Evolutionary conservation across 2,329 filamentous ascomycete species (phyloP).

Genomic region (Passalora sequoiae): DNA sequence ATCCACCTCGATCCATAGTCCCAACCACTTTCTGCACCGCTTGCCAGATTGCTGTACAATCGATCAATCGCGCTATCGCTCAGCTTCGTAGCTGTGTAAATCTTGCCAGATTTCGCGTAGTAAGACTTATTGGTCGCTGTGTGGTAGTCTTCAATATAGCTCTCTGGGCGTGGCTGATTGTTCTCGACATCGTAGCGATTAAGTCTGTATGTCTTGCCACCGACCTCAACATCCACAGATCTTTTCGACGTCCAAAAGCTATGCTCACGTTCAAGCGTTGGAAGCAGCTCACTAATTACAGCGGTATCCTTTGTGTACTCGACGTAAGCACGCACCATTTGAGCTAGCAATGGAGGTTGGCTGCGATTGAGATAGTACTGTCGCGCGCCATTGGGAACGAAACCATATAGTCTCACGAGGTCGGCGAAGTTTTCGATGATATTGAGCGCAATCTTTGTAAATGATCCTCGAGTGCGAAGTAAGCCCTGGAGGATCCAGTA

Average conservation of each 20-base stretch:
- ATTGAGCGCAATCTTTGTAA: constrained; percentile 59
- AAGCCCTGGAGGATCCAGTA: constrained; percentile 37
- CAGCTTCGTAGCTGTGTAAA: constrained; percentile 52
- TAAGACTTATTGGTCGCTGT: constrained; percentile 63
- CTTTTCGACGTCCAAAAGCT: constrained; percentile 60
- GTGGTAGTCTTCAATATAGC: constrained; percentile 60
- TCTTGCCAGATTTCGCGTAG: constrained; percentile 53
- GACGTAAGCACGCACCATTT: constrained; percentile 62
- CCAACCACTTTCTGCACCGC: constrained; percentile 62
- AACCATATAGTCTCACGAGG: constrained; percentile 59
- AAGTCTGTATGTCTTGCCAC: constrained; percentile 47
- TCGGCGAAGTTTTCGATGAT: constrained; percentile 67
- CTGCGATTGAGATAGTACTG: constrained; percentile 64
- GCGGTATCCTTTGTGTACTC: constrained; percentile 60
- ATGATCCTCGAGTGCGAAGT: constrained; percentile 59
- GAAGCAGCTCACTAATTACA: constrained; percentile 56
- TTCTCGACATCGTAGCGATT: constrained; percentile 60
- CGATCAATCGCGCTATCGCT: constrained; percentile 49
- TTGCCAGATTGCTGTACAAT: constrained; percentile 59
- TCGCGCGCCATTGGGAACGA: constrained; percentile 64
- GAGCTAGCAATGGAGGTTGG: constrained; percentile 60
- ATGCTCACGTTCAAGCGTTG: constrained; percentile 59
- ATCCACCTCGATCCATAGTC: constrained; percentile 60
- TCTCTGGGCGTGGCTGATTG: constrained; percentile 63
- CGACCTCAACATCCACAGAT: constrained; percentile 48